Evolutionary conservation across 192 early-diverging fungal genomes (phyloP).

Genomic region (Glomus cerebriforme): DNA sequence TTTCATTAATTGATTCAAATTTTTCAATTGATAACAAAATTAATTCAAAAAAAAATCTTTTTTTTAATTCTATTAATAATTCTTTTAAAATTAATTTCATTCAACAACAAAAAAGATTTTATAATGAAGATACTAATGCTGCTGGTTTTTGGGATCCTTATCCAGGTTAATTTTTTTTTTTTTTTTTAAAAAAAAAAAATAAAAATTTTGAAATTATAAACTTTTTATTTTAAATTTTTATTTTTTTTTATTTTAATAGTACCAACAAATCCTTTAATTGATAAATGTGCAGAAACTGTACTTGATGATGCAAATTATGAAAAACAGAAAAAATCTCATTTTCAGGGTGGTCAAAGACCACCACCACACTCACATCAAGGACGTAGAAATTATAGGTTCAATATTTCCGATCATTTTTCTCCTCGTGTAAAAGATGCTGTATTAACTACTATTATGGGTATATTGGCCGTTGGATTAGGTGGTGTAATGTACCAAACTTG

Average conservation of each 20-base stretch:
- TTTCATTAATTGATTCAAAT: too few species aligned
- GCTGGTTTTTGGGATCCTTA: constrained; percentile 29
- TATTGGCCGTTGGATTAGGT: constrained; percentile 27
- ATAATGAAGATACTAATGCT: constrained; percentile 30
- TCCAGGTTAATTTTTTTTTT: constrained; percentile 13
- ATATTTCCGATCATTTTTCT: neutral
- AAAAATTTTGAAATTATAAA: neutral
- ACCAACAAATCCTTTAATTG: constrained; percentile 26
- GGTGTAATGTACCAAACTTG: constrained; percentile 23
- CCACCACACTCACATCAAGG: neutral
- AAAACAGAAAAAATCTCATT: neutral
- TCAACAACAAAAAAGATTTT: constrained; percentile 11
- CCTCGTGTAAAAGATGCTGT: constrained; percentile 32
- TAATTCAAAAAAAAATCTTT: too few species aligned
- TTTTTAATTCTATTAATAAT: too few species aligned
- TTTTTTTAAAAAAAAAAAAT: too few species aligned
- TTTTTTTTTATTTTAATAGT: neutral
- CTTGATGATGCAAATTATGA: constrained; percentile 15
- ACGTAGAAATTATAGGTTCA: too few species aligned
- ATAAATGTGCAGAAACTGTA: constrained; percentile 27
- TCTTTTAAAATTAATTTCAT: too few species aligned
- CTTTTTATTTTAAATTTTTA: neutral
- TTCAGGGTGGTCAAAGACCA: neutral
- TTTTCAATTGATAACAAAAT: too few species aligned
- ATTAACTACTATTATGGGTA: constrained; percentile 31